Evolutionary conservation across 2,329 filamentous ascomycete genomes (phyloP).

Genomic region (Teratosphaeria epicoccoides): DNA sequence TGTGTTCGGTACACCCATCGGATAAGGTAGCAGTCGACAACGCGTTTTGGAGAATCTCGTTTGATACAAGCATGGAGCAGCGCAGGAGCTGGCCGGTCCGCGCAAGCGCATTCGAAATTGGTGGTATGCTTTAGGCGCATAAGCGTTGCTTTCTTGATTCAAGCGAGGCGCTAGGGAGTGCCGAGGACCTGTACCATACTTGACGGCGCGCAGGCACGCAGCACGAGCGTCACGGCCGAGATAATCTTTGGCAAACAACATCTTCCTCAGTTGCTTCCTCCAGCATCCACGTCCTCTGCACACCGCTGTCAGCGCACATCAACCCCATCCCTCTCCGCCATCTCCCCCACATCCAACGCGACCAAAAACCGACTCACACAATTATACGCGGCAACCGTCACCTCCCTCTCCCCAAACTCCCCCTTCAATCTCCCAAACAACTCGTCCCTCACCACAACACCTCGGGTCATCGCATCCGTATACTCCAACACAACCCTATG

Average conservation of each 20-base stretch:
- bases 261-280: not conserved
- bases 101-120: not conserved
- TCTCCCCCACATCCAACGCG: conserved; percentile 56
- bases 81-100: not conserved
- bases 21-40: not conserved
- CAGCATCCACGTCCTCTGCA: no score
- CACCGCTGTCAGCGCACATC: conserved; percentile 15
- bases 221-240: not conserved
- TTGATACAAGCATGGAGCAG: not conserved
- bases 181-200: not conserved
- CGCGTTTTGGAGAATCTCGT: not conserved
- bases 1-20: conserved; percentile 46
- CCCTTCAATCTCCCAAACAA: conserved; percentile 54
- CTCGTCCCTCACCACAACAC: conserved; percentile 57
- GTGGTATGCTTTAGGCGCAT: not conserved
- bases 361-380: conserved; percentile 77
- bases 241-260: not conserved
- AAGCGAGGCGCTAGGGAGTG: not conserved
- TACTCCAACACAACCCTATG: conserved; percentile 63
- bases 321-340: conserved; percentile 22
- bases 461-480: conserved; percentile 73
- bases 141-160: not conserved
- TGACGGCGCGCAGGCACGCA: not conserved
- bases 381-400: conserved; percentile 73
- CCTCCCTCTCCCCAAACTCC: conserved; percentile 56